phyloP scores from a whole-genome alignment of 805 yeast genomes.

The Starmerella scarabaei region DNA sequence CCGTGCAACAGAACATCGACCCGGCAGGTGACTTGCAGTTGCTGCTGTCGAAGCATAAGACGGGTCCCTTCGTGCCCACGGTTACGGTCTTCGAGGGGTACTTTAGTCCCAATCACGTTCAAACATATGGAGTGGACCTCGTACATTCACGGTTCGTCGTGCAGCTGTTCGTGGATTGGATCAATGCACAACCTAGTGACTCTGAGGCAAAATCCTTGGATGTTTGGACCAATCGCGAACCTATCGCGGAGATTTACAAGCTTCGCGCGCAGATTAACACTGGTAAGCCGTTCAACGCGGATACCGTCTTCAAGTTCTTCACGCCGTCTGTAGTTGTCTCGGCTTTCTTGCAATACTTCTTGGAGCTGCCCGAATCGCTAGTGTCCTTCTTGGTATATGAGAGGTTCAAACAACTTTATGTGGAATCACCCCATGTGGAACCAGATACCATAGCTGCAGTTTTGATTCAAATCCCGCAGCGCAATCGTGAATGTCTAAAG shows the following conservation, averaged over 20 bases:
- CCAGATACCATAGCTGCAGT: constrained; percentile 17
- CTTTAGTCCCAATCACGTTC: constrained; percentile 44
- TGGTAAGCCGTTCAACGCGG: constrained; percentile 24
- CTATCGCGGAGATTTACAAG: constrained; percentile 43
- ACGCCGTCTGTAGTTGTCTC: constrained; percentile 45
- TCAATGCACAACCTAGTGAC: constrained; percentile 18
- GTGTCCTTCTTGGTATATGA: constrained; percentile 53
- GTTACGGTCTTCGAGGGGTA: constrained; percentile 62
- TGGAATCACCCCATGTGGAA: constrained; percentile 2
- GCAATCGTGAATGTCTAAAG: constrained; percentile 16
- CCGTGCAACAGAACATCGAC: constrained; percentile 48
- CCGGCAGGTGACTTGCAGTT: constrained; percentile 51
- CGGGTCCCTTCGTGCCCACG: constrained; percentile 61
- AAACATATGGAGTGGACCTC: constrained; percentile 70
- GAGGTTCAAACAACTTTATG: constrained; percentile 42
- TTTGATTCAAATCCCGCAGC: constrained; percentile 20
- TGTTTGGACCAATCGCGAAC: constrained; percentile 47
- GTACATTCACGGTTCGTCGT: constrained; percentile 51
- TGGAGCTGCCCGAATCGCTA: constrained; percentile 65
- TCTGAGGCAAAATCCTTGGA: background rate
- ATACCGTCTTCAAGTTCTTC: constrained; percentile 28
- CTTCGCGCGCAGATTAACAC: constrained; percentile 35
- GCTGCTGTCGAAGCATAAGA: constrained; percentile 46
- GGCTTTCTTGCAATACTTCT: constrained; percentile 48
- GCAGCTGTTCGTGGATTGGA: constrained; percentile 44